These are phyloP conservation scores for Pulveroboletus sp. DNA, from an alignment of 768 basidiomycete species.

Conservation along the genomic window DNA sequence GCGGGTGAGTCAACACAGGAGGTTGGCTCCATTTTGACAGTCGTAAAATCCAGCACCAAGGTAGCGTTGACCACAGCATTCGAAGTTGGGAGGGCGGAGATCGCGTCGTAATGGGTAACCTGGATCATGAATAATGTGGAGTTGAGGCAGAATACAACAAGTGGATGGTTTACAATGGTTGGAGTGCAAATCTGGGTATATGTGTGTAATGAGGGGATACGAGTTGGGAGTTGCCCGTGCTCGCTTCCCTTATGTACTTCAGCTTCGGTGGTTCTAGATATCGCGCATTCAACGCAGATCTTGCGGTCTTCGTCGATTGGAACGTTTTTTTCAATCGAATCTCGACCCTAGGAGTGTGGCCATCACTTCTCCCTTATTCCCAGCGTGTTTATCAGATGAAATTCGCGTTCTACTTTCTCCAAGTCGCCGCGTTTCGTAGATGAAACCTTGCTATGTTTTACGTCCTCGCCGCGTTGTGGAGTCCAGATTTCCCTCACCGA, in stretches of 20 bases:
- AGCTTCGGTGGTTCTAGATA: no score
- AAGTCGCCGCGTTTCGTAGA: constrained; percentile 1
- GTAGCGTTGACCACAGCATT: not conserved
- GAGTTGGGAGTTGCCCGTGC: not conserved
- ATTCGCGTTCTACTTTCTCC: not conserved
- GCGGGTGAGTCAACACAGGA: not conserved
- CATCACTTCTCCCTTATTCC: constrained; percentile 9
- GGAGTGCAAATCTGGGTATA: not conserved
- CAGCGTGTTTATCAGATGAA: constrained; percentile 15
- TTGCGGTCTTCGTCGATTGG: constrained; percentile 14
- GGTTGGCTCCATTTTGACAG: not conserved
- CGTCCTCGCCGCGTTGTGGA: no score
- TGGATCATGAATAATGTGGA: not conserved
- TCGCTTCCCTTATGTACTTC: not conserved
- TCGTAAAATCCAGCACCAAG: not conserved
- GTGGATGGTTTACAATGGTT: not conserved
- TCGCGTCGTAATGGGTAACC: not conserved
- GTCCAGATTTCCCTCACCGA: no score
- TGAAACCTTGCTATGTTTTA: no score
- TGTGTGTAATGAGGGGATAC: not conserved
- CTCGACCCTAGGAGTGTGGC: not conserved
- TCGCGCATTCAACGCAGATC: not conserved
- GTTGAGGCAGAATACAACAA: constrained; percentile 1
- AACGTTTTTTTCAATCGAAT: not conserved
- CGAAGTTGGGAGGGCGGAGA: not conserved